Percentiles rank a stretch among this genome's conserved stretches.
Conservation (phyloP, 140 eudicot species). For the Stevia rebaudiana region DNA sequence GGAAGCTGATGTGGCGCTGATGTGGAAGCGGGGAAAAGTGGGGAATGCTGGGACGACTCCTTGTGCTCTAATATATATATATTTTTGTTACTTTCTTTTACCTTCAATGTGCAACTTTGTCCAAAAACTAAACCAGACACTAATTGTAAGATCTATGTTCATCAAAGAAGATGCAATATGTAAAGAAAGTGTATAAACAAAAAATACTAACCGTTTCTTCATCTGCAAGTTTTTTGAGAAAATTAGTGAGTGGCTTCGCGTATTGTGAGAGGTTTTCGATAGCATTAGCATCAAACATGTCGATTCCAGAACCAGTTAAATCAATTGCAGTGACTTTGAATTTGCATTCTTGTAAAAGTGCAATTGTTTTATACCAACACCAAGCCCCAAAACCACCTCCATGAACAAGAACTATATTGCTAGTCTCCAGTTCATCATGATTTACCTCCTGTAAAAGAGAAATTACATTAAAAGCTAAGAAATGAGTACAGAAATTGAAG, state of each 20-base stretch:
- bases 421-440: conserved; percentile 8
- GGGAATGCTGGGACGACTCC: no score
- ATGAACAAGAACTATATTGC: conserved; percentile 41
- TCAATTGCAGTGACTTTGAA: conserved; percentile 87
- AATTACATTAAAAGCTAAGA: neutral
- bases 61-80: no score
- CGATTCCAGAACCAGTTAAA: conserved; percentile 76
- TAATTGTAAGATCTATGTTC: neutral
- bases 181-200: neutral
- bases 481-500: neutral
- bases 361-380: conserved; percentile 67
- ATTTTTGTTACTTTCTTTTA: neutral
- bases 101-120: neutral
- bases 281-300: conserved; percentile 60
- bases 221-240: conserved; percentile 60
- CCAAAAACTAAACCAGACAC: neutral
- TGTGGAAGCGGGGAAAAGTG: no score
- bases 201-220: conserved; percentile 67
- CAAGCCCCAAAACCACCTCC: conserved; percentile 98
- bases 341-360: conserved; percentile 79
- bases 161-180: conserved; percentile 6
- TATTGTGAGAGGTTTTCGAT: conserved; percentile 71
- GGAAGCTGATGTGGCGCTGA: no score
- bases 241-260: conserved; percentile 69
- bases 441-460: neutral